Evolutionary conservation across 73 alveolate species (phyloP).

Genomic region (Stentor coeruleus): DNA sequence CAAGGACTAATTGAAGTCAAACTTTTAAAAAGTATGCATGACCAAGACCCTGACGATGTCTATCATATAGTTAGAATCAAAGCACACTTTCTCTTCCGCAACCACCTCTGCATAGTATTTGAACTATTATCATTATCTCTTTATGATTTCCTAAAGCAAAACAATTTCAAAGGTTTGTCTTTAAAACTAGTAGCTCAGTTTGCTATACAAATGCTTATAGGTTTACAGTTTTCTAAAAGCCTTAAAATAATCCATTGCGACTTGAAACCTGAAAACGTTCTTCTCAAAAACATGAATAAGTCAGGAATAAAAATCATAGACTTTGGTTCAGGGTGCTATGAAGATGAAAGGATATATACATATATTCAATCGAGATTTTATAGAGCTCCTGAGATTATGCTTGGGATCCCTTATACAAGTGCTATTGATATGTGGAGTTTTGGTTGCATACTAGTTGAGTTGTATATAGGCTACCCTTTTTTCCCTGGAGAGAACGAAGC

Average conservation of each 20-base stretch:
- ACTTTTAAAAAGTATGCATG: slow-evolving; percentile 56
- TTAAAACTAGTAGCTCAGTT: slow-evolving; percentile 51
- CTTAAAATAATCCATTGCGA: slow-evolving; percentile 74
- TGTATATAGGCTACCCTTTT: slow-evolving; percentile 78
- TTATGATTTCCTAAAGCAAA: slow-evolving; percentile 60
- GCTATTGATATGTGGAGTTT: slow-evolving; percentile 97
- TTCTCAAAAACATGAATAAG: slow-evolving; percentile 51
- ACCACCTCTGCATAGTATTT: slow-evolving; percentile 64
- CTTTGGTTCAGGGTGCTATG: slow-evolving; percentile 77
- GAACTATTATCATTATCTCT: slow-evolving; percentile 65
- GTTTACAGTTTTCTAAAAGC: slow-evolving; percentile 46
- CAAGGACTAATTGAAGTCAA: slow-evolving; percentile 89
- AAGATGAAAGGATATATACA: slow-evolving; percentile 63
- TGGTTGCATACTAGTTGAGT: slow-evolving; percentile 89
- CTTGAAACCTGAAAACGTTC: slow-evolving; percentile 77
- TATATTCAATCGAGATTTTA: slow-evolving; percentile 88
- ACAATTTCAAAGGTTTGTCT: slow-evolving; percentile 66
- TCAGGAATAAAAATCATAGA: slow-evolving; percentile 70
- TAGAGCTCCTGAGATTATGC: slow-evolving; percentile 95
- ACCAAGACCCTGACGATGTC: slow-evolving; percentile 42
- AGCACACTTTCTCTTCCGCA: slow-evolving; percentile 49
- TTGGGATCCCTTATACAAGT: slow-evolving; percentile 86
- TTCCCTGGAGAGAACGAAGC: slow-evolving; percentile 88
- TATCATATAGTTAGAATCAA: slow-evolving; percentile 45
- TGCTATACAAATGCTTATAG: slow-evolving; percentile 58